These are phyloP conservation scores for Linnemannia hyalina DNA, from an alignment of 192 early-diverging fungal species.

Conservation along the genomic window DNA sequence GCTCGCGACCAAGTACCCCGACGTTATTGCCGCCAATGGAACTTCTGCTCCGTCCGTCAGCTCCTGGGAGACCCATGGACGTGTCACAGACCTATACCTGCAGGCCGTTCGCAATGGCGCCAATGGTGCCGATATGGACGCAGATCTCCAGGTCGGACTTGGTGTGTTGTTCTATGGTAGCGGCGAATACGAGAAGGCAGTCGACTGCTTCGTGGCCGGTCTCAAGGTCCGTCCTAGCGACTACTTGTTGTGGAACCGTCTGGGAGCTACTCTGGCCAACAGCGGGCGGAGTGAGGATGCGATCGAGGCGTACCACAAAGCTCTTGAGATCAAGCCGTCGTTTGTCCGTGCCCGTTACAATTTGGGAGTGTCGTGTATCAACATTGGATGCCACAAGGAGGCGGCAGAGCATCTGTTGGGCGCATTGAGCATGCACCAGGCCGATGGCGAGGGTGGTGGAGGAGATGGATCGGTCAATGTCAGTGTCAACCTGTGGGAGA, in stretches of 20 bases:
- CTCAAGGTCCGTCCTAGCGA: slow-evolving; percentile 87
- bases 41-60: slow-evolving; percentile 54
- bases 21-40: slow-evolving; percentile 55
- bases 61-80: slow-evolving; percentile 68
- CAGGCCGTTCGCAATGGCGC: slow-evolving; percentile 78
- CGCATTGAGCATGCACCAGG: slow-evolving; percentile 85
- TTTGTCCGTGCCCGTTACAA: slow-evolving; percentile 99
- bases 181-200: slow-evolving; percentile 92
- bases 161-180: slow-evolving; percentile 96
- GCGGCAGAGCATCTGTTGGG: slow-evolving; percentile 94
- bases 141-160: slow-evolving; percentile 94
- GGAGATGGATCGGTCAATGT: slow-evolving; percentile 69
- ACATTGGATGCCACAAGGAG: slow-evolving; percentile 90
- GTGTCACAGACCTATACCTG: slow-evolving; percentile 85
- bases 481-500: slow-evolving; percentile 75
- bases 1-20: slow-evolving; percentile 83
- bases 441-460: slow-evolving; percentile 43
- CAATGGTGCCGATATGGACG: slow-evolving; percentile 74
- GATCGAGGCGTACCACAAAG: slow-evolving; percentile 94
- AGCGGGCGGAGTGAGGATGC: slow-evolving; percentile 79
- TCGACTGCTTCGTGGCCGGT: slow-evolving; percentile 97
- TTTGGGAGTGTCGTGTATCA: slow-evolving; percentile 94
- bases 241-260: slow-evolving; percentile 95
- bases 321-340: slow-evolving; percentile 92
- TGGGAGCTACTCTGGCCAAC: slow-evolving; percentile 98